phyloP scores from a whole-genome alignment of 164 flowering plant species.

The Warburgia ugandensis region DNA sequence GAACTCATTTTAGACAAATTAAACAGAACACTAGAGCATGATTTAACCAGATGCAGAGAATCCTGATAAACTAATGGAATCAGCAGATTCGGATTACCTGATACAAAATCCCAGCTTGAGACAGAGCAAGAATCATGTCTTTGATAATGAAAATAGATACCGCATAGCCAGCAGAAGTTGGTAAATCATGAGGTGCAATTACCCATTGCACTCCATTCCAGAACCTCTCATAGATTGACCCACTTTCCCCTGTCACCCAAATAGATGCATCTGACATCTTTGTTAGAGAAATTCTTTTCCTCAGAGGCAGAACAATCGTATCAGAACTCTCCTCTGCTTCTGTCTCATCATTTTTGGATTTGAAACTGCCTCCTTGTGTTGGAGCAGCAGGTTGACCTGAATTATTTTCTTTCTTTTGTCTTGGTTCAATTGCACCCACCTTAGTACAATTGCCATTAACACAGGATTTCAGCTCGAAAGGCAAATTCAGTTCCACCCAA shows the following conservation, averaged over 20 bases:
- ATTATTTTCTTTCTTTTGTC: conserved; percentile 7
- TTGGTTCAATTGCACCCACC: conserved; percentile 40
- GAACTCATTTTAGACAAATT: too few relatives aligned
- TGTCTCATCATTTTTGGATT: conserved; percentile 10
- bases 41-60: too few relatives aligned
- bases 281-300: conserved; percentile 61
- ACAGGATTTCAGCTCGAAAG: conserved; percentile 68
- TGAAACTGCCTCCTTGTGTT: conserved; percentile 10
- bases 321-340: conserved; percentile 13
- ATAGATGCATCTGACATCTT: conserved; percentile 63
- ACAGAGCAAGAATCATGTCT: conserved; percentile 61
- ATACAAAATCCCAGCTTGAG: conserved; percentile 57
- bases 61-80: too few relatives aligned
- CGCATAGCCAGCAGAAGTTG: conserved; percentile 45
- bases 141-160: conserved; percentile 51
- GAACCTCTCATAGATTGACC: conserved; percentile 79
- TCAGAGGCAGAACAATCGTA: conserved; percentile 29
- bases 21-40: too few relatives aligned
- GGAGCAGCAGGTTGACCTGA: conserved; percentile 5
- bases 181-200: conserved; percentile 73
- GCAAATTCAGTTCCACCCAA: conserved; percentile 67
- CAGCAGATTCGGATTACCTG: conserved; percentile 60
- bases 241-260: conserved; percentile 81
- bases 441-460: conserved; percentile 47
- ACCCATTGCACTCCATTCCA: conserved; percentile 97